phyloP scores from a whole-genome alignment of 345 rosid species.

The Gossypium anomalum region DNA sequence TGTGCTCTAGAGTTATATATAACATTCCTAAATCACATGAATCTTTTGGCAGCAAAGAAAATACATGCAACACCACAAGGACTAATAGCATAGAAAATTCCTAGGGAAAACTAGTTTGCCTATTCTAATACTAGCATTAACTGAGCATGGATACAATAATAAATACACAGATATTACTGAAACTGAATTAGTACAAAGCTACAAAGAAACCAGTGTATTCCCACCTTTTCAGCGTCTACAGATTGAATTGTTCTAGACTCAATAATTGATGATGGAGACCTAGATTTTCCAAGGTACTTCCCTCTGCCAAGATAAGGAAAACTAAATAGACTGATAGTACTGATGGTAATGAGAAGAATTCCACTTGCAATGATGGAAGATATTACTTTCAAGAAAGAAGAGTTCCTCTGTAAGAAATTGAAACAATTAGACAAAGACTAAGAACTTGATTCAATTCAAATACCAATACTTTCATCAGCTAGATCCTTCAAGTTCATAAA shows the following conservation, averaged over 20 bases:
- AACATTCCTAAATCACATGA: not conserved
- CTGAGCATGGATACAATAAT: not conserved
- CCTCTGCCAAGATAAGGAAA: slow-evolving; percentile 39
- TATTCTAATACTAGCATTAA: not conserved
- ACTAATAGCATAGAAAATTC: not conserved
- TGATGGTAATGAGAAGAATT: slow-evolving; percentile 44
- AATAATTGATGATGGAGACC: slow-evolving; percentile 34
- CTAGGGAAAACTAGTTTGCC: not conserved
- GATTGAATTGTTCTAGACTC: slow-evolving; percentile 31
- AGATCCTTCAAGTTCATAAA: slow-evolving; percentile 7
- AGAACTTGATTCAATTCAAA: slow-evolving; percentile 5
- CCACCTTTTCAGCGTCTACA: slow-evolving; percentile 51
- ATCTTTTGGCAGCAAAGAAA: not conserved
- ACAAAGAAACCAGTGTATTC: not conserved
- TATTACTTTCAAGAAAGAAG: slow-evolving; percentile 47
- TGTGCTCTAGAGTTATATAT: not conserved
- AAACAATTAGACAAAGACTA: slow-evolving; percentile 11
- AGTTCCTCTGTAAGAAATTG: slow-evolving; percentile 46
- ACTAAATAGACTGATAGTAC: slow-evolving; percentile 42
- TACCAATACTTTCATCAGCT: not conserved
- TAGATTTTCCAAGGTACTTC: slow-evolving; percentile 26
- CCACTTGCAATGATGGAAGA: slow-evolving; percentile 60
- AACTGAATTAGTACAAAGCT: not conserved
- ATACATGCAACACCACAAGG: not conserved
- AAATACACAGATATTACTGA: not conserved